Conservation (phyloP, 2,329 filamentous ascomycete genomes). For the Aurifilum marmelostoma region DNA sequence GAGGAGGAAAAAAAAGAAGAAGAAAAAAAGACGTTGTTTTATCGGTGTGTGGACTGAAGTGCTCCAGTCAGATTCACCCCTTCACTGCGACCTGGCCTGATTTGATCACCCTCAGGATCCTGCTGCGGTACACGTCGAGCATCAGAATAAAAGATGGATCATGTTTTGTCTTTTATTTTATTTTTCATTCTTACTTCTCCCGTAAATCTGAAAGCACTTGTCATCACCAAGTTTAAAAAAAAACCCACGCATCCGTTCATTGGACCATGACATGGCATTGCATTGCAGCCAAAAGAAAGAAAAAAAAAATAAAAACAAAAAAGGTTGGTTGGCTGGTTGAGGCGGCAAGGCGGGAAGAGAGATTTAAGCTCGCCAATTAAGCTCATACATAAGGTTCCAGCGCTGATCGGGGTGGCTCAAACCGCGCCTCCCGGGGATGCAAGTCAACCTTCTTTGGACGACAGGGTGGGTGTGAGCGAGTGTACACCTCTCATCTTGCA, state of each 20-base stretch:
- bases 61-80: not conserved
- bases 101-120: not conserved
- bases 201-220: not conserved
- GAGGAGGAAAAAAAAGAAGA: not conserved
- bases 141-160: not conserved
- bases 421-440: constrained; percentile 22
- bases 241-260: not conserved
- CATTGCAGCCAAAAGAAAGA: not conserved
- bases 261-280: not conserved
- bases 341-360: not conserved
- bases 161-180: not conserved
- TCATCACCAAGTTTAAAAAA: not conserved
- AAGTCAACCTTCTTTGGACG: constrained; percentile 29
- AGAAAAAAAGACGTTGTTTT: not conserved
- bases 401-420: constrained; percentile 19
- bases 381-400: constrained; percentile 30
- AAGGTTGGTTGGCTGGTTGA: not conserved
- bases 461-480: too few species aligned
- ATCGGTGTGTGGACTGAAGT: not conserved
- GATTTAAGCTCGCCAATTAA: constrained; percentile 28
- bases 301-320: not conserved
- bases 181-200: not conserved
- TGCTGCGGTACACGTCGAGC: constrained; percentile 1
- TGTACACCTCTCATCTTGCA: constrained; percentile 8
- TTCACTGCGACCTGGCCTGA: not conserved